phyloP scores from a whole-genome alignment of 2,329 filamentous ascomycete genomes.

The Claviceps sorghi region DNA sequence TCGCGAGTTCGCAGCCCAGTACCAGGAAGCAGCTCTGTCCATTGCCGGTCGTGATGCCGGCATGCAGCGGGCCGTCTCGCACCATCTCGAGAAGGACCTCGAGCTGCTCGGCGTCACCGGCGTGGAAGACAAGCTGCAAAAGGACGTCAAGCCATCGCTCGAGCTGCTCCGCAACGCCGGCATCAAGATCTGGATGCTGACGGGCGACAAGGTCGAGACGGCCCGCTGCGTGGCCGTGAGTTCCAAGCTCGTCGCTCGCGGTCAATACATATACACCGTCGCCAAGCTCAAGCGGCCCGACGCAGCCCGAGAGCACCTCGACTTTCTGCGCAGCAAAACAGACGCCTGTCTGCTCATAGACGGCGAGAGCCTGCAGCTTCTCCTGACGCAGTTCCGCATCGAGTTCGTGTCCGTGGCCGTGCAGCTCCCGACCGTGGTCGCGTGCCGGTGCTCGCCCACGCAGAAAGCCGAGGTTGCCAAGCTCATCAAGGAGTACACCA shows the following conservation, averaged over 20 bases:
- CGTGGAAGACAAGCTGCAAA: slow-evolving; percentile 92
- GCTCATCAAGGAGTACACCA: slow-evolving; percentile 80
- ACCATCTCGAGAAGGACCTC: slow-evolving; percentile 73
- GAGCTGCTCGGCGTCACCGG: slow-evolving; percentile 95
- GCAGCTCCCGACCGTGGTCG: slow-evolving; percentile 77
- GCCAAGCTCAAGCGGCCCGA: slow-evolving; percentile 73
- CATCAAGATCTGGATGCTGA: slow-evolving; percentile 99
- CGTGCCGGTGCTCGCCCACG: slow-evolving; percentile 89
- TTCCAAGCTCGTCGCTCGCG: slow-evolving; percentile 81
- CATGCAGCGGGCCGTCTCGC: slow-evolving; percentile 66
- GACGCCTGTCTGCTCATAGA: slow-evolving; percentile 85
- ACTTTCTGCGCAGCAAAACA: slow-evolving; percentile 76
- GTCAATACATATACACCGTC: slow-evolving; percentile 92
- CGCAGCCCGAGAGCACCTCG: slow-evolving; percentile 72
- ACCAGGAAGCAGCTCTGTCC: slow-evolving; percentile 67
- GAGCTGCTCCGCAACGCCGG: slow-evolving; percentile 92
- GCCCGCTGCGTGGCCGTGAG: slow-evolving; percentile 91
- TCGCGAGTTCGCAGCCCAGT: slow-evolving; percentile 58
- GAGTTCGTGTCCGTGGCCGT: slow-evolving; percentile 86
- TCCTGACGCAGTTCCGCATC: slow-evolving; percentile 66
- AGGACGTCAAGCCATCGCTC: slow-evolving; percentile 86
- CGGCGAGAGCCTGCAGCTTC: slow-evolving; percentile 73
- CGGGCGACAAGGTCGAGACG: slow-evolving; percentile 95
- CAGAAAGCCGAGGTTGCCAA: slow-evolving; percentile 91
- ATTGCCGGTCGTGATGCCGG: slow-evolving; percentile 66